Evolutionary conservation across 1,139 yeast species (phyloP).

Genomic region (Pichia sp.): DNA sequence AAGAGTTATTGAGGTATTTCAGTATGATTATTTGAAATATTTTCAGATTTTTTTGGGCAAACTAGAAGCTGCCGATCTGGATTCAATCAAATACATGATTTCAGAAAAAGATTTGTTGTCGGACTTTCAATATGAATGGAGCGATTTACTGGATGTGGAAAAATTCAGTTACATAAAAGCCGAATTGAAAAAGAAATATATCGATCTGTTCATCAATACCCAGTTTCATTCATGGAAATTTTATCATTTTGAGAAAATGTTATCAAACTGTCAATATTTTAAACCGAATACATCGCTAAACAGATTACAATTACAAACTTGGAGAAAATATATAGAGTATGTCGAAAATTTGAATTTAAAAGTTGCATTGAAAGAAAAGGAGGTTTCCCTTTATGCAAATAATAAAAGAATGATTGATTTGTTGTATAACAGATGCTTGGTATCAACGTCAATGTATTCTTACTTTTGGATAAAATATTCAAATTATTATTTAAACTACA

Average conservation of each 20-base stretch:
- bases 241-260: constrained; percentile 52
- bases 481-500: constrained; percentile 33
- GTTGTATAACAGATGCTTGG: constrained; percentile 50
- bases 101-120: constrained; percentile 19
- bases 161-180: constrained; percentile 24
- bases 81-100: constrained; percentile 24
- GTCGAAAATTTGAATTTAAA: constrained; percentile 32
- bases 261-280: constrained; percentile 42
- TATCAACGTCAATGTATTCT: constrained; percentile 44
- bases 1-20: constrained; percentile 59
- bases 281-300: constrained; percentile 31
- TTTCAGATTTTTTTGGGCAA: constrained; percentile 37
- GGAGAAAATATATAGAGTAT: constrained; percentile 56
- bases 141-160: constrained; percentile 18
- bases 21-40: constrained; percentile 66
- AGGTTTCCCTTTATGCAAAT: constrained; percentile 12
- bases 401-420: constrained; percentile 28
- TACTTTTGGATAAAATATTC: constrained; percentile 57
- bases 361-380: constrained; percentile 16
- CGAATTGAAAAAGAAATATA: constrained; percentile 37
- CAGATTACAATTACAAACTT: constrained; percentile 37
- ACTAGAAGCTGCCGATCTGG: constrained; percentile 30
- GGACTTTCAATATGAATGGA: constrained; percentile 22
- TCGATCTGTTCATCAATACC: constrained; percentile 50
- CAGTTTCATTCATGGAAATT: constrained; percentile 54